Base-by-base conservation (phyloP, 164 flowering plant species). In the Taxillus chinensis region DNA sequence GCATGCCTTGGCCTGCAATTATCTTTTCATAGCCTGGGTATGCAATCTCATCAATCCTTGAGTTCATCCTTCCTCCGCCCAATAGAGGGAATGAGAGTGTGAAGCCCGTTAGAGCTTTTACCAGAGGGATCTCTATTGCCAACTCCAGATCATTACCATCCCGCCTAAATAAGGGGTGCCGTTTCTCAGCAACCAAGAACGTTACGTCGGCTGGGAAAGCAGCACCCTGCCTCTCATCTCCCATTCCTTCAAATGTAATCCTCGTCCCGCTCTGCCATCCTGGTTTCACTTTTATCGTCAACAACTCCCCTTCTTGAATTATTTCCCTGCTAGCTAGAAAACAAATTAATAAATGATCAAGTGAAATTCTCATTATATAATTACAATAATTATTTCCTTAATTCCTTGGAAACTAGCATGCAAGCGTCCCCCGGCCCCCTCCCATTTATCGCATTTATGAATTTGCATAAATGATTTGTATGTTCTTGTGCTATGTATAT, bases 221-320 rank as follows among this genome's bases (percentile, higher is more conserved):
- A 42, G 62, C 54, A 0, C 96, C 90, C 2, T 87, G 89, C 63
- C 61, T 78, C 79, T 89, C 90, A 9, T 80, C 78, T 0, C 93
- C 92, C 63, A 67, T 77, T 27, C 93, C 92, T 62, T 88, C 92
- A 42, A 91, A 91, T 46, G 85, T 82, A 7, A 91, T 76, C 71
- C 73, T 82, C 17, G 89, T 91, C 46, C 98, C 98, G 63, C 76
- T 78, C 70, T 57, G 81, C 98, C 96, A 88, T 72, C 98, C 98
- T 5, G 93, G 86, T 71, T 85, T 82, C 50, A 91, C 78, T 38
- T 78, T 78, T 67, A 91, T 86, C 42, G 61, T 71, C 13, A 89
- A 54, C 42, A 66, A 60, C 68, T 89, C 90, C 45, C 82, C 88
- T 67, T 85, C 85, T 73, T 79, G 74, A 16, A 75, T 71, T 15